Base-by-base conservation (phyloP, 139 green algal species). In the Chlamydomonas sp. region DNA sequence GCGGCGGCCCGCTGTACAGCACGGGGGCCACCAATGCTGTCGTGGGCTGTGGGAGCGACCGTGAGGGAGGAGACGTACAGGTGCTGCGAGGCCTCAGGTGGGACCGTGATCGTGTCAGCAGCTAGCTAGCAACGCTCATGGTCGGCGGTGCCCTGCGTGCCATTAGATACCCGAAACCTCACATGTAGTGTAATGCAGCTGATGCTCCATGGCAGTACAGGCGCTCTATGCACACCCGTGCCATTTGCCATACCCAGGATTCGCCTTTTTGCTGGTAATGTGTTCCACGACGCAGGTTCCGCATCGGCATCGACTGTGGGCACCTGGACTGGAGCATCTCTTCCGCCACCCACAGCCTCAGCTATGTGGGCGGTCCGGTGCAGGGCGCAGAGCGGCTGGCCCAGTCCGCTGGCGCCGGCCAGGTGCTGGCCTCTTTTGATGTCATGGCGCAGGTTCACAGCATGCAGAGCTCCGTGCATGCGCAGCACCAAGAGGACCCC, bases 311-410 rank as follows among this genome's bases (percentile, higher is more conserved):
- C 69, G 80, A 85, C 68, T 78, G 57, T 68, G 80, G 80, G 9
- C 10, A 20, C 17, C 68, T 85, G 68, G 80, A 85, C 14, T 85
- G 80, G 80, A n/a, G n/a, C 80, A 69, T 85, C 68, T 78, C 68
- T 17, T 61, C 68, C 57, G n/a, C 80, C 59, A 6, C 14, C 15
- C 49, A 67, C 80, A 16, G 79, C 64, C 66, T 77, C 14, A 77
- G 12, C 66, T 85, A 85, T 49, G 64, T 10, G 12, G 79, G 66
- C 12, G n/a, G 57, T 1, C 64, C 79, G 5, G 49, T 57, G 49
- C 49, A 57, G 49, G 12, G 57, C 18, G 63, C 66, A 2, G 66
- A 85, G 79, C 60, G 20, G 62, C 66, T 85, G 49, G 10, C 12
- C 58, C 12, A 66, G 2, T 16, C 8, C 12, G 66, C 79, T 1